Evolutionary conservation across 805 yeast genomes (phyloP), one percentile per base, ranked within the genome.

Genomic region (Candida jianshihensis): DNA sequence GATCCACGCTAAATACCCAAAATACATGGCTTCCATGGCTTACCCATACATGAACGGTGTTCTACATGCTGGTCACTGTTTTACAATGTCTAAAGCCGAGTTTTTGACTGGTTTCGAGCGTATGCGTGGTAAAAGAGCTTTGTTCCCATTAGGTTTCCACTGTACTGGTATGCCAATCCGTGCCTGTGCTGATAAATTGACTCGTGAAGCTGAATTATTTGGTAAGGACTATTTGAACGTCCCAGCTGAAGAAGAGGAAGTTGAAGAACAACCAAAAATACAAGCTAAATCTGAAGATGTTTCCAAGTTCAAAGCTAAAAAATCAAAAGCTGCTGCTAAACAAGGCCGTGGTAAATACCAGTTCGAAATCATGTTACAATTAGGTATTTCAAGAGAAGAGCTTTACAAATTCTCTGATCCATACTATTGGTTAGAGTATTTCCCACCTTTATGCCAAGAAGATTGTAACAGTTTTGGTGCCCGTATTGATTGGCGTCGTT

Each of bases 11-110:
- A 72, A 78, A 53, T 71, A 81, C 60, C 97, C 97, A 39, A 92
- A 92, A 61, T 83, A 72, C 65, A 81, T 87, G 69, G 73, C 86
- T 18, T 81, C 95, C 34, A 89, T 92, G 96, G 97, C 98, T 10
- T 92, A 87, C 57, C 99, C 99, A 30, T 92, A 92, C 64, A 90
- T 90, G 97, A 92, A 92, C 63, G 99, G 99, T 69, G 92, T 85
- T 34, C 70, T 92, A 47, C 99, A 92, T 51, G 97, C 96, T 34
- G 99, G 99, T 41, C 99, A 92, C 62, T 78, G 88, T 49, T 92
- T 90, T 69, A 92, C 97, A 26, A 70, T 90, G 45, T 86, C 97
- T 36, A 92, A 92, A 66, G 90, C 78, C 35, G 98, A 92, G 61
- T 92, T 81, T 58, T 80, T 89, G 31, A 71, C 84, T 38, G 97